A percentile compares a stretch with the other conserved stretches of the same genome.
Conservation (phyloP, 164 flowering plant genomes). For the Pachysandra terminalis region DNA sequence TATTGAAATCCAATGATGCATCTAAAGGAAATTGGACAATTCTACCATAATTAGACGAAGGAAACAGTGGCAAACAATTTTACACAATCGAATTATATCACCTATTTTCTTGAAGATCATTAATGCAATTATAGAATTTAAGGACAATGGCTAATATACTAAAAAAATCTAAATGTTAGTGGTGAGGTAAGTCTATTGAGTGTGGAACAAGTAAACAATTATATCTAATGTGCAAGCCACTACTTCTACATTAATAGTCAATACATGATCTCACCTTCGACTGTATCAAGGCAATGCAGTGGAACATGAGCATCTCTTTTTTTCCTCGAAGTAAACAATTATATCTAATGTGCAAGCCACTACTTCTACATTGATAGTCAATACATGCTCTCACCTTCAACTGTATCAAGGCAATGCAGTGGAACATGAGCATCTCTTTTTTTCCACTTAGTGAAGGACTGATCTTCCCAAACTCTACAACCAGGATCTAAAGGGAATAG, state of each 20-base stretch:
- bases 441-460: constrained; percentile 78
- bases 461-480: constrained; percentile 75
- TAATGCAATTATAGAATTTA: too few relatives aligned
- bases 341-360: neutral
- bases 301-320: constrained; percentile 89
- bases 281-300: constrained; percentile 74
- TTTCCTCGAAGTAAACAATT: constrained; percentile 42
- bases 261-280: constrained; percentile 52
- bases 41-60: too few relatives aligned
- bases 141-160: too few relatives aligned
- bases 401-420: constrained; percentile 74
- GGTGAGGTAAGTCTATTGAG: too few relatives aligned
- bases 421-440: constrained; percentile 89
- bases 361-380: neutral
- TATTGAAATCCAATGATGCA: too few relatives aligned
- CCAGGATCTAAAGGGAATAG: constrained; percentile 36
- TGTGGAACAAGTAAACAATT: too few relatives aligned
- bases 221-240: neutral
- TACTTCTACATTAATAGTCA: neutral
- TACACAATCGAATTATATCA: too few relatives aligned
- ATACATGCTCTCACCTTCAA: constrained; percentile 52
- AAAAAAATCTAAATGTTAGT: too few relatives aligned
- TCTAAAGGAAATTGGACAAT: too few relatives aligned
- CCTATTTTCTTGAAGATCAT: too few relatives aligned
- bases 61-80: too few relatives aligned